Evolutionary conservation across 345 rosid genomes (phyloP).

Genomic region (Citrus inodora): DNA sequence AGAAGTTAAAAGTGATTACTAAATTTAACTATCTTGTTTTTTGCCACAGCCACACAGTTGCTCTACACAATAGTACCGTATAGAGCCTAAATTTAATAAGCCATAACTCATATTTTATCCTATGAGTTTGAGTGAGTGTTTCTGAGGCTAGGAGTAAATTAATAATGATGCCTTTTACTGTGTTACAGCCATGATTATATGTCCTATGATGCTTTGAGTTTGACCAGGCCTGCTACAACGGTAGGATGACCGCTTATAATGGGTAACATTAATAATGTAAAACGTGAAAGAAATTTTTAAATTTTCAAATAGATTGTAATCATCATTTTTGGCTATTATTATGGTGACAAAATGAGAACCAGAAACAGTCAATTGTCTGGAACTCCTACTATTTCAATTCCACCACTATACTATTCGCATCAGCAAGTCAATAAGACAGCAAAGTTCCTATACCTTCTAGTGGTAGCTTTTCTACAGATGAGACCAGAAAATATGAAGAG

Average conservation of each 20-base stretch:
- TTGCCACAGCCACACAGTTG: too few species aligned
- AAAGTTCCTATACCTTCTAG: background rate
- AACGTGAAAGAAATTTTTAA: background rate
- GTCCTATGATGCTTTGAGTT: background rate
- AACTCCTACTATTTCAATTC: background rate
- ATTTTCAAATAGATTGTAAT: background rate
- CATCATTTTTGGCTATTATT: background rate
- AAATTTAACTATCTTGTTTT: too few species aligned
- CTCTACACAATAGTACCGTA: too few species aligned
- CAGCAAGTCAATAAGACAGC: background rate
- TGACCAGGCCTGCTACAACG: slow-evolving; percentile 20
- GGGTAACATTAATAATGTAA: slow-evolving; percentile 8
- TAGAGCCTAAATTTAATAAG: too few species aligned
- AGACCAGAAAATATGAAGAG: background rate
- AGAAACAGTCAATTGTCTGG: background rate
- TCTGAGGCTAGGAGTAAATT: background rate
- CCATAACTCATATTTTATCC: background rate
- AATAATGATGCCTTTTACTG: background rate
- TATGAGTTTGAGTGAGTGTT: background rate
- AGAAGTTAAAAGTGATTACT: too few species aligned
- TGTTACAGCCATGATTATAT: background rate
- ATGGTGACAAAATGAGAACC: background rate
- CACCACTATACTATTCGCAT: background rate
- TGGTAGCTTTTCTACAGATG: background rate
- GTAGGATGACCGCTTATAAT: slow-evolving; percentile 7